Conservation (phyloP, 345 rosid genomes). For the Brassica napus region Da-Ae NC_063451.1:33349001-33349500, state of each 20-base stretch:
- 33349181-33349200: constrained; percentile 36
- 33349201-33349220: constrained; percentile 34
- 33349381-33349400: background rate
- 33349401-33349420: background rate
- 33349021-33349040: background rate
- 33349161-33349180: constrained; percentile 14
- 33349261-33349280: constrained; percentile 37
- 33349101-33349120: constrained; percentile 26
- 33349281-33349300: constrained; percentile 41
- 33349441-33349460: constrained; percentile 61
- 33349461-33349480: constrained; percentile 77
- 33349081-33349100: constrained; percentile 40
- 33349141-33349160: constrained; percentile 14
- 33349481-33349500: constrained; percentile 69
- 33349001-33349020: background rate
- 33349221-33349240: constrained; percentile 38
- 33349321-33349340: constrained; percentile 71
- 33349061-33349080: background rate
- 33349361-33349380: constrained; percentile 35
- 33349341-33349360: constrained; percentile 64
- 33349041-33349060: background rate
- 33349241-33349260: constrained; percentile 43
- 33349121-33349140: background rate
- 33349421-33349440: background rate
- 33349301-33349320: constrained; percentile 45